Percentiles rank a stretch among this genome's conserved stretches.
Conservation (phyloP, 2,329 filamentous ascomycete genomes). For the Nemania bipapillata region DNA sequence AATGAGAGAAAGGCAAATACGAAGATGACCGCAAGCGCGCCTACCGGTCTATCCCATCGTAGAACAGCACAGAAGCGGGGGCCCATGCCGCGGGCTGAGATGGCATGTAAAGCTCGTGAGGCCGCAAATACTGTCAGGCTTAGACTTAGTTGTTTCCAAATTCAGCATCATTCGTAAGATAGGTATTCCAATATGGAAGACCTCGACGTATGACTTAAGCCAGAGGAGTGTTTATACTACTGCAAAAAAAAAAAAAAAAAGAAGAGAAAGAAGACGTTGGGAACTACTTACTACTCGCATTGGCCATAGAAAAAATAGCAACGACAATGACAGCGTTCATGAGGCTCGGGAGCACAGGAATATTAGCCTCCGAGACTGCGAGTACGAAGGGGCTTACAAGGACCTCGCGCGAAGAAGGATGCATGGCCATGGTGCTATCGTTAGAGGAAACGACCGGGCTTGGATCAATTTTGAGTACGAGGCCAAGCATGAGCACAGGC, state of each 20-base stretch:
- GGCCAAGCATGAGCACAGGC: slow-evolving; percentile 51
- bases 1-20: slow-evolving; percentile 58
- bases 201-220: background rate
- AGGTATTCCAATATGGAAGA: background rate
- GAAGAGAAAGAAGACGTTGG: background rate
- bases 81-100: slow-evolving; percentile 53
- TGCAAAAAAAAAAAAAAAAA: background rate
- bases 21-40: slow-evolving; percentile 55
- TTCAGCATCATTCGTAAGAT: background rate
- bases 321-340: slow-evolving; percentile 54
- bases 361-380: slow-evolving; percentile 36
- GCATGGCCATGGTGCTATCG: background rate
- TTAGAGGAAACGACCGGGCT: background rate
- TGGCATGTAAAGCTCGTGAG: slow-evolving; percentile 53
- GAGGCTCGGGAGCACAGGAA: slow-evolving; percentile 47
- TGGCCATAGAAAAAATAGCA: slow-evolving; percentile 54
- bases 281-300: slow-evolving; percentile 51
- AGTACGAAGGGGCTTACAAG: slow-evolving; percentile 33
- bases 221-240: background rate
- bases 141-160: background rate
- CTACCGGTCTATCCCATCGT: slow-evolving; percentile 57
- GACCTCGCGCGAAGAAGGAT: background rate
- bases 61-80: slow-evolving; percentile 46
- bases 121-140: slow-evolving; percentile 49
- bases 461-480: slow-evolving; percentile 49